A percentile compares a stretch with the other conserved stretches of the same genome.
phyloP scores from a whole-genome alignment of 129 eudicot species.

The Lactuca saligna region DNA sequence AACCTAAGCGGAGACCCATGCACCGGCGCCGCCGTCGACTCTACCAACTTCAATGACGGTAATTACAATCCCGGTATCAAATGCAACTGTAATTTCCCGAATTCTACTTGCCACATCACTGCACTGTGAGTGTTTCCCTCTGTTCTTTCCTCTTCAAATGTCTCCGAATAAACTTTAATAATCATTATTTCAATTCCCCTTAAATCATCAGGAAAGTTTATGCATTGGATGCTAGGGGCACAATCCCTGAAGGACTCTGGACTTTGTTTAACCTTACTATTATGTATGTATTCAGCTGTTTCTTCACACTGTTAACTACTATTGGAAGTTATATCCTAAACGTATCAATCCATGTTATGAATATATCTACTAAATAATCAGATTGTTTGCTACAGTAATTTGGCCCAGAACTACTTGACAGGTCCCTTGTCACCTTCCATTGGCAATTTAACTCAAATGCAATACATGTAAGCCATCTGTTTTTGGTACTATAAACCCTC shows the following conservation, averaged over 20 bases:
- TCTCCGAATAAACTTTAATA: not conserved
- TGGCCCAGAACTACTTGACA: conserved; percentile 57
- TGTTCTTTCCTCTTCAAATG: not conserved
- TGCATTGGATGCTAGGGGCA: conserved; percentile 40
- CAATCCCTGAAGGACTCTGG: conserved; percentile 61
- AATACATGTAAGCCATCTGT: conserved; percentile 53
- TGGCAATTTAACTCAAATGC: conserved; percentile 63
- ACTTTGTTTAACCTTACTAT: conserved; percentile 48
- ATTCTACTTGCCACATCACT: conserved; percentile 58
- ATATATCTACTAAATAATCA: conserved; percentile 23
- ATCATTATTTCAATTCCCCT: not conserved
- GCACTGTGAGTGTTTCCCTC: conserved; percentile 39
- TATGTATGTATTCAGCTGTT: conserved; percentile 44
- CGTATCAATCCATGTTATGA: not conserved
- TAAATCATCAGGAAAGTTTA: conserved; percentile 45
- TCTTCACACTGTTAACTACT: too few relatives aligned
- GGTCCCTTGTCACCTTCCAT: conserved; percentile 42
- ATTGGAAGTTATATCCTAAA: not conserved
- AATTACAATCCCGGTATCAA: conserved; percentile 49
- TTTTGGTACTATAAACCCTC: not conserved
- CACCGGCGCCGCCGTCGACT: conserved; percentile 56
- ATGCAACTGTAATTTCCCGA: conserved; percentile 51
- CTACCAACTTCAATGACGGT: conserved; percentile 4
- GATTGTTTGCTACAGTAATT: conserved; percentile 39
- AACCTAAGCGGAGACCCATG: conserved; percentile 71